Base-by-base conservation (phyloP, 805 yeast species). In the Saccharomycopsis malanga region DNA sequence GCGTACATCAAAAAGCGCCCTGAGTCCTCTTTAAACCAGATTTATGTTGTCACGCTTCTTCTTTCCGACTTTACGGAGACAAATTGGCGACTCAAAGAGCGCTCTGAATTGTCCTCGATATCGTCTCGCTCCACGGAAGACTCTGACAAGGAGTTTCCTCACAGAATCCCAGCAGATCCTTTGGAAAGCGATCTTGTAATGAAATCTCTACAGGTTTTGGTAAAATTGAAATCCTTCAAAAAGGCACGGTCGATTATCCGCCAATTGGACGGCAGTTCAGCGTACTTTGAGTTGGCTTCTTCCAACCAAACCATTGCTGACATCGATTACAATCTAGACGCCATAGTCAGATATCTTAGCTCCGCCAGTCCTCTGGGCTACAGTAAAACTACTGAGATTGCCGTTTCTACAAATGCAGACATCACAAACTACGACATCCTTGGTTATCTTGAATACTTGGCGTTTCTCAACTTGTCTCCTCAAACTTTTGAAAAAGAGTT, bases 101-200 rank as follows among this genome's bases (percentile, higher is more conserved):
- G 34, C 12, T 23, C 44, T 3, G 48, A 39, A 3, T 15, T 39
- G 4, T 23, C 42, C 25, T 30, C 45, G 2, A 10, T 45, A 7
- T 39, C 46, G 10, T 40, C 45, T 15, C 18, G 35, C 4, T 42
- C 52, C 10, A 48, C 43, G 17, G 47, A 43, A 15, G 46, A 46
- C 27, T 36, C 51, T n/a, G 53, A 52, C 37, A 46, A 49, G 34
- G 53, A 46, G 4, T 45, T 22, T 23, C 55, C 53, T 15, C 55
- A 52, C 35, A 36, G 42, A 22, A 41, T 52, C 12, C 36, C 41
- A 2, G 47, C 55, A 9, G 53, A 52, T 24, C 44, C 49, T 9
- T 39, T 52, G 15, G 50, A 49, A 10, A 14, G 36, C 2, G 21
- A 32, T 4, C 30, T 46, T 10, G 47, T 46, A n/a, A 38, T 36